Percentiles rank a stretch among this genome's conserved stretches.
These are phyloP conservation scores for Lasiodiplodia gonubiensis DNA, from an alignment of 2,329 filamentous ascomycete genomes.

Conservation along the genomic window DNA sequence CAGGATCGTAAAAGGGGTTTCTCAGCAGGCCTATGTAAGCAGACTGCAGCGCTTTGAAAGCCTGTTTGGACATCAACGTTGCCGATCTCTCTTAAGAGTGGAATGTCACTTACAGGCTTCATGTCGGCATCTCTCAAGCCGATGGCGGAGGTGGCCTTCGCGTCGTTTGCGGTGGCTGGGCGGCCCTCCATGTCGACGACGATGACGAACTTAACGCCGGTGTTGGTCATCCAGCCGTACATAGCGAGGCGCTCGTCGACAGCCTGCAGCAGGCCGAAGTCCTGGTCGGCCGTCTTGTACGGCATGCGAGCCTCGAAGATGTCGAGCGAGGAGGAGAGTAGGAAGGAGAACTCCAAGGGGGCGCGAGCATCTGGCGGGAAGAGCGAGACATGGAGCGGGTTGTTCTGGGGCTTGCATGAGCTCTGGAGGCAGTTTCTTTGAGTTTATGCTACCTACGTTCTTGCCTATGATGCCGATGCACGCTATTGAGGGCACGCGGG, in stretches of 20 bases:
- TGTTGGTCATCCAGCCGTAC: slow-evolving; percentile 97
- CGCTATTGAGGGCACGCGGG: slow-evolving; percentile 74
- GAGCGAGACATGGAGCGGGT: slow-evolving; percentile 90
- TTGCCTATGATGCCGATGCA: slow-evolving; percentile 94
- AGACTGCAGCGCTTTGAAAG: slow-evolving; percentile 90
- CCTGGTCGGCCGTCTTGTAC: slow-evolving; percentile 75
- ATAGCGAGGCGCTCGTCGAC: slow-evolving; percentile 91
- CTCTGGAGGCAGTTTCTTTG: slow-evolving; percentile 14
- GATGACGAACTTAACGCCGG: slow-evolving; percentile 86
- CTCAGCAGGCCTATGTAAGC: slow-evolving; percentile 87
- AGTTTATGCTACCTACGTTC: slow-evolving; percentile 64
- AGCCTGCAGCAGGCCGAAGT: slow-evolving; percentile 89
- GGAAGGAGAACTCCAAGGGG: slow-evolving; percentile 87
- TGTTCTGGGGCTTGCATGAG: slow-evolving; percentile 68
- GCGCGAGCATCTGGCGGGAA: slow-evolving; percentile 78
- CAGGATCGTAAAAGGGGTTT: slow-evolving; percentile 93
- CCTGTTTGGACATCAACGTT: slow-evolving; percentile 49
- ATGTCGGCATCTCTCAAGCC: slow-evolving; percentile 86
- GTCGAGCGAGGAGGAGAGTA: slow-evolving; percentile 89
- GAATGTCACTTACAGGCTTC: slow-evolving; percentile 67
- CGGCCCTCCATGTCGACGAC: slow-evolving; percentile 89
- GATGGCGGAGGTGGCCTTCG: slow-evolving; percentile 54
- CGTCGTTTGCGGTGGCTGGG: slow-evolving; percentile 46
- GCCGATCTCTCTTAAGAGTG: not conserved
- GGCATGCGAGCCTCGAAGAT: slow-evolving; percentile 87